A percentile compares a stretch with the other conserved stretches of the same genome.
Conservation (phyloP, 164 flowering plant species). For the Euptelea pleiosperma region DNA sequence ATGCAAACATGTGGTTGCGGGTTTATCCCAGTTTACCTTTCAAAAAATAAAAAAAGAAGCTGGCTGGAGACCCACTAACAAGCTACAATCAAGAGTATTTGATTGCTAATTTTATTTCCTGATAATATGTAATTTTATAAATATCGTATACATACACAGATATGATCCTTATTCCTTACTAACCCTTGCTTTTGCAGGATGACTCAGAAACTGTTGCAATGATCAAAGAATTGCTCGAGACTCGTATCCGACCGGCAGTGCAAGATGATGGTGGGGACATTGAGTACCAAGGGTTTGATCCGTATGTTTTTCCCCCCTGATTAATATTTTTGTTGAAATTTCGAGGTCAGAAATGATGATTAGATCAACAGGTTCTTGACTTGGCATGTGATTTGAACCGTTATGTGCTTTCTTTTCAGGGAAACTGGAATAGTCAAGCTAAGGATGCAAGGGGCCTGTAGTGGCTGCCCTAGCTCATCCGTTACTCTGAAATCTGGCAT, state of each 20-base stretch:
- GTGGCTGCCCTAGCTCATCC: slow-evolving; percentile 97
- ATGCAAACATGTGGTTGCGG: too few species aligned
- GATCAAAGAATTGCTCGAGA: slow-evolving; percentile 92
- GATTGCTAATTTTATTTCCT: too few species aligned
- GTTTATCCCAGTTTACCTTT: too few species aligned
- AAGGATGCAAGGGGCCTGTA: slow-evolving; percentile 96
- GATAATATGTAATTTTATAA: too few species aligned
- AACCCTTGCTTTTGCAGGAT: slow-evolving; percentile 48
- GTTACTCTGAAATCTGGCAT: slow-evolving; percentile 98
- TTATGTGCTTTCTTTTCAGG: slow-evolving; percentile 33
- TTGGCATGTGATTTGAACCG: neutral
- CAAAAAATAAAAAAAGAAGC: too few species aligned
- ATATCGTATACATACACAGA: too few species aligned
- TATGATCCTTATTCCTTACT: too few species aligned
- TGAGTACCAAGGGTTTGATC: slow-evolving; percentile 77
- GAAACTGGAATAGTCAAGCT: slow-evolving; percentile 86
- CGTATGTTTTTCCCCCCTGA: slow-evolving; percentile 36
- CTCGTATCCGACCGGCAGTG: slow-evolving; percentile 93
- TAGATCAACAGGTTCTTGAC: neutral
- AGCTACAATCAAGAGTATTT: too few species aligned
- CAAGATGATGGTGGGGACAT: slow-evolving; percentile 99
- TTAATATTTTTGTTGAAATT: neutral
- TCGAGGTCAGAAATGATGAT: neutral
- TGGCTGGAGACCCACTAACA: too few species aligned
- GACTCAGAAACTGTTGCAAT: slow-evolving; percentile 97